Evolutionary conservation across 2,329 filamentous ascomycete species (phyloP), one percentile per base, ranked within the genome.

Genomic region (Scolecobasidium constrictum): DNA sequence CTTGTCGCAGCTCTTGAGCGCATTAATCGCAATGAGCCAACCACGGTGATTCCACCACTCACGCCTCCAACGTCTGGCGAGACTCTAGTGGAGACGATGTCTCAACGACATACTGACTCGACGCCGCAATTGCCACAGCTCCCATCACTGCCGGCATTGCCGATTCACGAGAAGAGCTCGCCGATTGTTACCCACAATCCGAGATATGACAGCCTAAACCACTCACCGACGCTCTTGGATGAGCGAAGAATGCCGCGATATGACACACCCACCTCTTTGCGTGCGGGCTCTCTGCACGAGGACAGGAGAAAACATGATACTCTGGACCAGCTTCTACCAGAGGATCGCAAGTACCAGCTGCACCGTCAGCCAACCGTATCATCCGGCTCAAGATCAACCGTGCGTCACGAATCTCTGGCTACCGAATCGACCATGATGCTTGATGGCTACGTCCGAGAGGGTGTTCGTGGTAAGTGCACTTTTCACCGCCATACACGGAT

Each of bases 1-100:
- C 67, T 84, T 5, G 73, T 75, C 1, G 78, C 78, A 7, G 78
- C 78, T 3, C 67, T 83, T 9, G 74, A 80, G 35, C 66, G 70
- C 43, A 59, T 75, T 48, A 59, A 53, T 46, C 9, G 11, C 5
- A 38, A 18, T 11, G 12, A 38, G 19, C 11, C 36, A 9, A 59
- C 49, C 45, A 48, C 52, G 58, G 48, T 43, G 54, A 44, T 42
- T 48, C 47, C 33, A 52, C 47, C 46, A 50, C 36, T 46, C 52
- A 50, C 52, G 52, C 44, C 52, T 50, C 38, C 51, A 49, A 38
- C 62, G 55, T 46, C 55, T 53, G 33, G 35, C 43, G 53, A 28
- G 46, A 51, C 39, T 11, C 9, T 36, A 15, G 16, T 36, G 9
- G n/a, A n/a, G n/a, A n/a, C n/a, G n/a, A n/a, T n/a, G n/a, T n/a